These are phyloP conservation scores for Metschnikowia dekortorum DNA, from an alignment of 805 yeast genomes.

Conservation along the genomic window DNA sequence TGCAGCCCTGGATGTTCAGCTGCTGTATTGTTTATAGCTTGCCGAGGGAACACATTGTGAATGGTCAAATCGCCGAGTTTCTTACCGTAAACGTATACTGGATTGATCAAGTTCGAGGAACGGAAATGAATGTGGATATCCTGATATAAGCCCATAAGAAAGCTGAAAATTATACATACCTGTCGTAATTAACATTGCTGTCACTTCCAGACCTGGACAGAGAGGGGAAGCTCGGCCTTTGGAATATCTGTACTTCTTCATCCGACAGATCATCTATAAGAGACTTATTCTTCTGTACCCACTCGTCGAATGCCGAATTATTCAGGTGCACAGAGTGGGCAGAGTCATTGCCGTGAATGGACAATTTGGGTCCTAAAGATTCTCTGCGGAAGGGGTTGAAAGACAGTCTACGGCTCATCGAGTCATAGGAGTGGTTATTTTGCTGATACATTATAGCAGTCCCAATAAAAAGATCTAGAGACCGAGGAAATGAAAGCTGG, in stretches of 20 bases:
- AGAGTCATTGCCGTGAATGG: slow-evolving; percentile 4
- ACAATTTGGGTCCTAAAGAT: slow-evolving; percentile 1
- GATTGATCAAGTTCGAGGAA: background rate
- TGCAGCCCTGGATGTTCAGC: too few species aligned
- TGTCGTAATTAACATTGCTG: slow-evolving; percentile 31
- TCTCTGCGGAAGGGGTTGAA: slow-evolving; percentile 63
- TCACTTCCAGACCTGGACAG: slow-evolving; percentile 33
- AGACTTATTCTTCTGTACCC: slow-evolving; percentile 50
- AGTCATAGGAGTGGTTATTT: slow-evolving; percentile 31
- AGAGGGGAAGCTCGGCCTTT: slow-evolving; percentile 24
- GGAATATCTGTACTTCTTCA: slow-evolving; percentile 31
- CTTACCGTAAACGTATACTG: background rate
- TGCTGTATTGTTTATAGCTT: too few species aligned
- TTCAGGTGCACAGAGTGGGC: slow-evolving; percentile 9
- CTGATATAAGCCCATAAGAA: background rate
- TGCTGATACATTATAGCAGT: slow-evolving; percentile 35
- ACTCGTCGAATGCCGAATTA: slow-evolving; percentile 42
- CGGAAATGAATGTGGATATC: background rate
- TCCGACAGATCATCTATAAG: slow-evolving; percentile 40
- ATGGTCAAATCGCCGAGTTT: background rate
- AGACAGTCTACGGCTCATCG: slow-evolving; percentile 47
- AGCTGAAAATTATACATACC: slow-evolving; percentile 20
- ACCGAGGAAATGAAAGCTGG: background rate
- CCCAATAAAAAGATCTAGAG: background rate
- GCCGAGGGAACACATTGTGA: background rate